Percentiles rank a stretch among this genome's conserved stretches.
Evolutionary conservation across 2,329 filamentous ascomycete genomes (phyloP).

Genomic region (Aureobasidium melanogenum): DNA sequence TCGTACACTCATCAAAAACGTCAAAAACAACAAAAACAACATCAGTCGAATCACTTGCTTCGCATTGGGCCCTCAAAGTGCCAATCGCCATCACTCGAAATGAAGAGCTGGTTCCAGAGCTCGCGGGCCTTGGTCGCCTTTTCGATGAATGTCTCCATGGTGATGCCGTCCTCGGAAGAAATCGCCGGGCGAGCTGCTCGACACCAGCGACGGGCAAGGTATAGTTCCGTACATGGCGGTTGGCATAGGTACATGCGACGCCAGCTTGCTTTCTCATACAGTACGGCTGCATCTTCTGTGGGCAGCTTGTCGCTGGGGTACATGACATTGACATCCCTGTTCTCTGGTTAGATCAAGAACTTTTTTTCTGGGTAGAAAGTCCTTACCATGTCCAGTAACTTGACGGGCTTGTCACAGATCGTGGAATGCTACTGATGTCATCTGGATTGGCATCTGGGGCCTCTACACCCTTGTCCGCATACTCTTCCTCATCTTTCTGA

Average conservation of each 20-base stretch:
- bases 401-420: not conserved
- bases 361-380: not conserved
- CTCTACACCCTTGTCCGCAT: constrained; percentile 1
- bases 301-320: constrained; percentile 21
- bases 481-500: constrained; percentile 15
- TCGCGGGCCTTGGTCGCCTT: constrained; percentile 19
- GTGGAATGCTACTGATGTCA: not conserved
- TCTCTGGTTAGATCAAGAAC: not conserved
- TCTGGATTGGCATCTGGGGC: not conserved
- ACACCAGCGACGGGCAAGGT: constrained; percentile 24
- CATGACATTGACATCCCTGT: constrained; percentile 22
- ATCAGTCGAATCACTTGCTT: constrained; percentile 14
- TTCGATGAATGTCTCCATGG: constrained; percentile 25
- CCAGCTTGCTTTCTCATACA: constrained; percentile 25
- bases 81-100: constrained; percentile 27
- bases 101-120: constrained; percentile 24
- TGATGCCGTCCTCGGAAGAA: constrained; percentile 21
- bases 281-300: constrained; percentile 16
- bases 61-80: constrained; percentile 28
- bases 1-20: not conserved
- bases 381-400: constrained; percentile 25
- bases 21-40: not conserved
- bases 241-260: constrained; percentile 27
- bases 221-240: constrained; percentile 25
- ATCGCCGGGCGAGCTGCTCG: constrained; percentile 21